phyloP scores from a whole-genome alignment of 148 eudicot species.

The Chenopodium album region DNA sequence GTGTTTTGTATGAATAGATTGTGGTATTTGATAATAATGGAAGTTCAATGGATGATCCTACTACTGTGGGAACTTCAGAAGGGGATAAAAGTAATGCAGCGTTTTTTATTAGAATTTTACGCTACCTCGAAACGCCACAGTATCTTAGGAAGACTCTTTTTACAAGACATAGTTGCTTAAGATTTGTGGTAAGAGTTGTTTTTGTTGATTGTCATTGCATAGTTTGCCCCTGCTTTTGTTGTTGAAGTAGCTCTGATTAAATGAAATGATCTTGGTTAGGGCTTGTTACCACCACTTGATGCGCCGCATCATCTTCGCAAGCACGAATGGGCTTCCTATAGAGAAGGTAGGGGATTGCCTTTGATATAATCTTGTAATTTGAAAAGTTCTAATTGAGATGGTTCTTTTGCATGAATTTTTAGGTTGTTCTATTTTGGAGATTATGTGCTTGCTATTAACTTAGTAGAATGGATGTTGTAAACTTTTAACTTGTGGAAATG shows the following conservation, averaged over 20 bases:
- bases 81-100: conserved; percentile 73
- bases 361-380: not conserved
- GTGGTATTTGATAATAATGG: conserved; percentile 77
- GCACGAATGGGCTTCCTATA: conserved; percentile 95
- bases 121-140: conserved; percentile 93
- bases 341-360: conserved; percentile 59
- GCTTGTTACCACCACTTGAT: conserved; percentile 93
- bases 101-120: conserved; percentile 75
- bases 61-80: conserved; percentile 37
- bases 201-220: not conserved
- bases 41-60: conserved; percentile 41
- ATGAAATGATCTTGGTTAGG: conserved; percentile 43
- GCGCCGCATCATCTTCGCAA: conserved; percentile 98
- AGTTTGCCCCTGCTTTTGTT: not conserved
- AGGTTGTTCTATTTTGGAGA: not conserved
- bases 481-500: not conserved
- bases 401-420: not conserved
- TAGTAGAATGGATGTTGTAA: not conserved
- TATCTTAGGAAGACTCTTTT: conserved; percentile 76
- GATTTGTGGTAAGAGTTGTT: conserved; percentile 65
- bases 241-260: not conserved
- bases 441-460: not conserved
- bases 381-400: not conserved
- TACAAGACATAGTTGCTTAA: conserved; percentile 67
- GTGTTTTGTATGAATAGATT: conserved; percentile 41